A percentile compares a stretch with the other conserved stretches of the same genome.
Evolutionary conservation across 805 yeast species (phyloP).

Genomic region (Candida odintsovae): DNA sequence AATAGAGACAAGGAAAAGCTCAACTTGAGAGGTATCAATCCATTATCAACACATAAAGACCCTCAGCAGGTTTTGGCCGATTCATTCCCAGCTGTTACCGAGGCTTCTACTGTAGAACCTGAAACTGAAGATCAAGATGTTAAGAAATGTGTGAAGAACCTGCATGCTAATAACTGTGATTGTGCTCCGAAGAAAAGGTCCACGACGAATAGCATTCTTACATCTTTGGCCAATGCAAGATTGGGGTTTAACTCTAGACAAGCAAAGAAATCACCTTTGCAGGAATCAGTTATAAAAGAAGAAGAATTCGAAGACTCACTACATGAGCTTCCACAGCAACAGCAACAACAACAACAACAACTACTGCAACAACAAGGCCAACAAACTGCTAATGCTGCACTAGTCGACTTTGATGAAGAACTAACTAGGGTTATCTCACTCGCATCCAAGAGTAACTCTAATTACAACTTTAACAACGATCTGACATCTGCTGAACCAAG

Average conservation of each 20-base stretch:
- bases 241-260: slow-evolving; percentile 13
- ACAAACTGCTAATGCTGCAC: too few species aligned
- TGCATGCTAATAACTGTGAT: slow-evolving; percentile 13
- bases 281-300: slow-evolving; percentile 8
- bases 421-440: slow-evolving; percentile 18
- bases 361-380: too few species aligned
- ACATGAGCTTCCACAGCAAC: not conserved
- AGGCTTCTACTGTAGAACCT: slow-evolving; percentile 9
- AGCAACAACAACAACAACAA: too few species aligned
- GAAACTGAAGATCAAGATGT: slow-evolving; percentile 1
- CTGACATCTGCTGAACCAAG: not conserved
- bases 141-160: slow-evolving; percentile 6
- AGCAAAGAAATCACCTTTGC: slow-evolving; percentile 1
- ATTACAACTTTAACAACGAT: slow-evolving; percentile 18
- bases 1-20: slow-evolving; percentile 22
- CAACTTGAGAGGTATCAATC: slow-evolving; percentile 31
- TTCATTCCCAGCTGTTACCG: slow-evolving; percentile 11
- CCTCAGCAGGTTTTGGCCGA: slow-evolving; percentile 6
- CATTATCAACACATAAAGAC: slow-evolving; percentile 23
- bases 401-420: slow-evolving; percentile 18
- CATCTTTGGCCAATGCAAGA: slow-evolving; percentile 20
- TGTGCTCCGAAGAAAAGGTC: slow-evolving; percentile 14
- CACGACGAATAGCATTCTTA: slow-evolving; percentile 16
- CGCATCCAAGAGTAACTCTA: slow-evolving; percentile 19
- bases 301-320: slow-evolving; percentile 3